Evolutionary conservation across 768 basidiomycete genomes (phyloP), one percentile per base, ranked within the genome.

Genomic region (Lactarius trivialis): DNA sequence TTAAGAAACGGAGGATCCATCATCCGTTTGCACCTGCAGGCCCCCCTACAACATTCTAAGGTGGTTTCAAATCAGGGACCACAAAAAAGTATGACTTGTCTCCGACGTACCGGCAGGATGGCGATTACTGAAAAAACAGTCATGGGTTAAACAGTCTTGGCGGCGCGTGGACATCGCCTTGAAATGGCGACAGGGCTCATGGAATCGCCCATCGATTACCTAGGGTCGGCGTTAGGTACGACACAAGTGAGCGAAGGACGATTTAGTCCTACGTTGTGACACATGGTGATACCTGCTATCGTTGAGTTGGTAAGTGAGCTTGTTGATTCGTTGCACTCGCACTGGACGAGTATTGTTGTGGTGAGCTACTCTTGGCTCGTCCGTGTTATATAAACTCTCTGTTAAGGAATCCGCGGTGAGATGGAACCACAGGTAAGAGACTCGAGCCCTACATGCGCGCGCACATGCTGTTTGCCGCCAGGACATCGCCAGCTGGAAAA

Each of bases 151-250:
- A 55, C 70, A 71, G 50, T 71, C 70, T 50, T 70, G 67, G 55
- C 63, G 56, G 30, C 70, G 68, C 17, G 70, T 69, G n/a, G 70
- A 67, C 61, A 71, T 68, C 4, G 70, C 63, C 14, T 69, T 64
- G 59, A 71, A 71, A 58, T 71, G 70, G 14, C 61, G 55, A 50
- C 70, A 71, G 12, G 54, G 39, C 9, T 61, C 63, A 56, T 70
- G 69, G 62, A 60, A 70, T 28, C 70, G 67, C 32, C 70, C 70
- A 39, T 70, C 67, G 63, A 70, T 60, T 36, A 70, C 68, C 69
- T 70, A 56, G 36, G 30, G 48, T 50, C 56, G 26, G 28, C 26
- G 55, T 56, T 52, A 32, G 55, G 49, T 21, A 48, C 21, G 12
- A 32, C 28, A 33, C 33, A 9, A n/a, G 37, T 30, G 48, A n/a